Conservation (phyloP, 371 early-diverging fungal genomes). For the Saksenaea oblongispora region DNA sequence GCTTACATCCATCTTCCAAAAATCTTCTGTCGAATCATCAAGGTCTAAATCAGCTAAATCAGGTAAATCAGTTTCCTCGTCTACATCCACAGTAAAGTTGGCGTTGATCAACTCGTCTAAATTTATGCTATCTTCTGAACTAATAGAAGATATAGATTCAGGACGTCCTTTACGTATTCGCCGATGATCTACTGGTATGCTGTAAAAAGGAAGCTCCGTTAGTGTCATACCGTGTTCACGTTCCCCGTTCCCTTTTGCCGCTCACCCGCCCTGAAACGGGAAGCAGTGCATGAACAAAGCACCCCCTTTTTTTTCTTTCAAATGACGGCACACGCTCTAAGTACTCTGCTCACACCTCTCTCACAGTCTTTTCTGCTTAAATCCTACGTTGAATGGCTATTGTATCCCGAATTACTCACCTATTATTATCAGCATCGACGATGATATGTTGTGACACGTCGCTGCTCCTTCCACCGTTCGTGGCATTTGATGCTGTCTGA, state of each 20-base stretch:
- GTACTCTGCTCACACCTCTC: background rate
- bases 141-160: conserved; percentile 37
- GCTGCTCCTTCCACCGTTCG: background rate
- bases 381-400: background rate
- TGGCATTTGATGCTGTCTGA: conserved; percentile 8
- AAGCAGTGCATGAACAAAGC: background rate
- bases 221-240: background rate
- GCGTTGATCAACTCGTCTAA: conserved; percentile 45
- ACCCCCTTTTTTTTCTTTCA: background rate
- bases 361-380: background rate
- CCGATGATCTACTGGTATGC: conserved; percentile 13
- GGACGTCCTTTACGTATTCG: conserved; percentile 25
- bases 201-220: background rate
- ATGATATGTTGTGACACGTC: background rate
- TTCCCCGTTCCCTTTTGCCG: background rate
- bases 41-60: conserved; percentile 42
- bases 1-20: conserved; percentile 47
- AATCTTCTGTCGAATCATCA: conserved; percentile 49
- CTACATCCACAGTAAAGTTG: conserved; percentile 39
- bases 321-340: background rate
- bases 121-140: conserved; percentile 46
- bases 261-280: background rate
- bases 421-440: conserved; percentile 20
- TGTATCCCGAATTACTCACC: conserved; percentile 4
- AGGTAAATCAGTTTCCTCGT: conserved; percentile 45